phyloP scores from a whole-genome alignment of 2,329 filamentous ascomycete species.

The Hypoxylon sp. region DNA sequence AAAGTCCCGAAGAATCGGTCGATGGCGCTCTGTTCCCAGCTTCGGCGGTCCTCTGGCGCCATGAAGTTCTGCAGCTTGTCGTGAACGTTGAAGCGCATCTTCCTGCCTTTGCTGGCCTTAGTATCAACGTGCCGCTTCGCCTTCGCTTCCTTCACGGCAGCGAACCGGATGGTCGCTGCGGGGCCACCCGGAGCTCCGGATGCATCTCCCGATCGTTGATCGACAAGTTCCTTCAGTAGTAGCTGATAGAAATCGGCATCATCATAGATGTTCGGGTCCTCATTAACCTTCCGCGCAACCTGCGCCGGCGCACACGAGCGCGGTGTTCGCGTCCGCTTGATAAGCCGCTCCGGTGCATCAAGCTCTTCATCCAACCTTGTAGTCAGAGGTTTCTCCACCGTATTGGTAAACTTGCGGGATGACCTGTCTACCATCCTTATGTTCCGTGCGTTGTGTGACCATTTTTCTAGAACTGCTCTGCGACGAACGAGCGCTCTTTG shows the following conservation, averaged over 20 bases:
- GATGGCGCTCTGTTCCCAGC: constrained; percentile 85
- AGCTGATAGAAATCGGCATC: constrained; percentile 96
- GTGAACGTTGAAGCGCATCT: constrained; percentile 93
- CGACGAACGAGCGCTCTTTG: constrained; percentile 71
- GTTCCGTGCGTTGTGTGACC: constrained; percentile 84
- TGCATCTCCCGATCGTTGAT: constrained; percentile 83
- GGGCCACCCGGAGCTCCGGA: constrained; percentile 61
- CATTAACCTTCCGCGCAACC: constrained; percentile 67
- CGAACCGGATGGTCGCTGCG: constrained; percentile 72
- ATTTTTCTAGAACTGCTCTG: constrained; percentile 85
- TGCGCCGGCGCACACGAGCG: constrained; percentile 84
- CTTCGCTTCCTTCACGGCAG: constrained; percentile 82
- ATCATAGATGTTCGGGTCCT: constrained; percentile 82
- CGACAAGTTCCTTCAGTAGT: constrained; percentile 91
- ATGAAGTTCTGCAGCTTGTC: constrained; percentile 99
- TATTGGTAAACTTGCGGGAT: constrained; percentile 66
- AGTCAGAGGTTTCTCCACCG: constrained; percentile 73
- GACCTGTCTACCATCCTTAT: constrained; percentile 68
- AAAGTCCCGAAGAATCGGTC: constrained; percentile 83
- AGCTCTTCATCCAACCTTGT: constrained; percentile 79
- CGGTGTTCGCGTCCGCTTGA: constrained; percentile 78
- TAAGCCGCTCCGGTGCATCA: constrained; percentile 73
- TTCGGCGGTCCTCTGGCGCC: constrained; percentile 86
- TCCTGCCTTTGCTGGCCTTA: constrained; percentile 93
- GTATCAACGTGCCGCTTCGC: constrained; percentile 88